Conservation (phyloP, 352 stramenopile genomes). For the Pythium rhizo-oryzae region DNA sequence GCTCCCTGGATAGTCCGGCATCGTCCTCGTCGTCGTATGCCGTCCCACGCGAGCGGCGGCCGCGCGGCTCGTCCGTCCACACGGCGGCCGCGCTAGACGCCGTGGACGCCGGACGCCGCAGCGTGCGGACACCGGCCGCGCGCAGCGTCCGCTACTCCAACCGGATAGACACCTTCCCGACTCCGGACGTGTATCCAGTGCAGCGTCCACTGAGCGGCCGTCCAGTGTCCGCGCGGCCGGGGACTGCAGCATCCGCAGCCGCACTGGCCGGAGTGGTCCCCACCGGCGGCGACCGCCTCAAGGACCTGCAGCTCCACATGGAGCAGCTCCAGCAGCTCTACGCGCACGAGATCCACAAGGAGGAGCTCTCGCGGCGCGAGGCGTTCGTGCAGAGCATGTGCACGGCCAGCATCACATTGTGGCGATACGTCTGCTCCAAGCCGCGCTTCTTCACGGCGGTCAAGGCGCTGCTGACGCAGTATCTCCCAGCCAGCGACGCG, state of each 20-base stretch:
- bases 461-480: conserved; percentile 44
- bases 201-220: conserved; percentile 5
- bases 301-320: conserved; percentile 53
- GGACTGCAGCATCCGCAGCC: conserved; percentile 9
- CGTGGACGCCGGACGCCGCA: conserved; percentile 9
- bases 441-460: too few relatives aligned
- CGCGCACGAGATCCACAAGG: conserved; percentile 46
- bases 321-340: conserved; percentile 55
- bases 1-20: not conserved
- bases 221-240: not conserved
- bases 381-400: conserved; percentile 45
- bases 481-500: conserved; percentile 33
- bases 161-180: not conserved
- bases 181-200: not conserved
- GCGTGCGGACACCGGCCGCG: not conserved
- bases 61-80: conserved; percentile 21
- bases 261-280: conserved; percentile 23
- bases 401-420: conserved; percentile 49
- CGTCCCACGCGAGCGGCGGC: not conserved
- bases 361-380: conserved; percentile 42
- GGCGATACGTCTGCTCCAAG: too few relatives aligned
- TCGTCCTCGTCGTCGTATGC: conserved; percentile 8
- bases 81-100: conserved; percentile 14
- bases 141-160: conserved; percentile 20
- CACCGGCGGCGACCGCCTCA: conserved; percentile 30